These are phyloP conservation scores for Nakazawaea ernobii DNA, from an alignment of 805 yeast species.

Conservation along the genomic window DNA sequence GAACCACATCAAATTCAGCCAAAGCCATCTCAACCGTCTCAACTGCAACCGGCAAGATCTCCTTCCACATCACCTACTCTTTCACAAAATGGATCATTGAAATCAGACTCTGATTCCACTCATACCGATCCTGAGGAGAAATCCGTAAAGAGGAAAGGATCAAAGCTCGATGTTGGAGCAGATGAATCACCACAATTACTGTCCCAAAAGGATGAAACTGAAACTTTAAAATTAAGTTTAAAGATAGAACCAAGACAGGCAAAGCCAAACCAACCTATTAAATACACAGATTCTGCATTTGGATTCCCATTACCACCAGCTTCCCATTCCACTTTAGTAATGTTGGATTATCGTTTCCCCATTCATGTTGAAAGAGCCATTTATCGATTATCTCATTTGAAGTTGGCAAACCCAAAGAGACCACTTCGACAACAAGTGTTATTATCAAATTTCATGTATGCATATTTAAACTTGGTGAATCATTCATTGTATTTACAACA, in stretches of 20 bases:
- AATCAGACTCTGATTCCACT: too few relatives aligned
- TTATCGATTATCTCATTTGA: conserved; percentile 85
- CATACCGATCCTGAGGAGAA: too few relatives aligned
- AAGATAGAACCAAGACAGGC: conserved; percentile 25
- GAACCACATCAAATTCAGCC: conserved; percentile 3
- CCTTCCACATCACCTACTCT: not conserved
- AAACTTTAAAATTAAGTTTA: conserved; percentile 19
- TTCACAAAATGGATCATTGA: too few relatives aligned
- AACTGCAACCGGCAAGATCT: not conserved
- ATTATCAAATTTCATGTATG: conserved; percentile 94
- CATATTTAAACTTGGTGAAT: conserved; percentile 89
- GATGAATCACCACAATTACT: not conserved
- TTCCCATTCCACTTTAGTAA: conserved; percentile 66
- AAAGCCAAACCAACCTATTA: conserved; percentile 50
- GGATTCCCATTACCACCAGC: conserved; percentile 85
- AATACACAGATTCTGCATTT: conserved; percentile 73
- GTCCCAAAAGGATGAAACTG: not conserved
- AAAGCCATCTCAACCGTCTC: not conserved
- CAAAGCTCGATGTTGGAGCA: not conserved
- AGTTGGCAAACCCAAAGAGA: conserved; percentile 89
- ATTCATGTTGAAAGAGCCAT: conserved; percentile 95
- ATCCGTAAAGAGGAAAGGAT: not conserved
- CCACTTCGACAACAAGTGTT: conserved; percentile 89
- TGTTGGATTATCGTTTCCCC: conserved; percentile 85
- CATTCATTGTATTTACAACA: conserved; percentile 80